Evolutionary conservation across 1,139 yeast genomes (phyloP).

Genomic region (Kurtzmaniella quercitrusa): DNA sequence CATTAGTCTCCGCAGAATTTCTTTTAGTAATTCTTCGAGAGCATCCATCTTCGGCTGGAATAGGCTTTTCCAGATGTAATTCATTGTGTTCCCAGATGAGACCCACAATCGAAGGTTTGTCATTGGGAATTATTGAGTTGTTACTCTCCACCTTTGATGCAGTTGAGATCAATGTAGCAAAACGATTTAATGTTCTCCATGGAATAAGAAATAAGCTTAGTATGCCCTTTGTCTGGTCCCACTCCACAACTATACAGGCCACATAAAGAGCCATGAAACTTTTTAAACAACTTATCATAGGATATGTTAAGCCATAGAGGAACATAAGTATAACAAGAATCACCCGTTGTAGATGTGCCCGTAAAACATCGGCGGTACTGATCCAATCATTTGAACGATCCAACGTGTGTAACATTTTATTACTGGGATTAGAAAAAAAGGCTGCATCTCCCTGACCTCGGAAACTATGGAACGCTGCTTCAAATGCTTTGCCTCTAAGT

Average conservation of each 20-base stretch:
- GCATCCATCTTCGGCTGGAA: slow-evolving; percentile 35
- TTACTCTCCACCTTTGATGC: background rate
- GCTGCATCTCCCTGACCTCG: slow-evolving; percentile 6
- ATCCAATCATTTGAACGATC: slow-evolving; percentile 8
- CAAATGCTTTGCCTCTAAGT: background rate
- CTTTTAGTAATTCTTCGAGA: slow-evolving; percentile 26
- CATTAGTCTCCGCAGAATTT: slow-evolving; percentile 27
- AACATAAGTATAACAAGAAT: slow-evolving; percentile 9
- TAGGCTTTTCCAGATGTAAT: slow-evolving; percentile 22
- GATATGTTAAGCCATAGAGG: slow-evolving; percentile 3
- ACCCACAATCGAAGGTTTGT: slow-evolving; percentile 4
- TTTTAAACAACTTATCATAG: background rate
- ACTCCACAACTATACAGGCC: slow-evolving; percentile 5
- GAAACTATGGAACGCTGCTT: slow-evolving; percentile 4
- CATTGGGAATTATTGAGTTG: background rate
- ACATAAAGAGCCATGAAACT: background rate
- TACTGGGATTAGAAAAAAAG: slow-evolving; percentile 6
- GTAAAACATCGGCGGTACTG: slow-evolving; percentile 18
- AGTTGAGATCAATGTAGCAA: background rate
- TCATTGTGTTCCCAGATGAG: slow-evolving; percentile 16
- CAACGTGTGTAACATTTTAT: slow-evolving; percentile 9
- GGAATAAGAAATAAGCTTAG: slow-evolving; percentile 13
- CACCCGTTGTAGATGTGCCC: slow-evolving; percentile 17
- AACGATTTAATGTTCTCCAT: slow-evolving; percentile 11
- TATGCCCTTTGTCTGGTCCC: background rate